These are phyloP conservation scores for Byssochlamys sp. DNA, from an alignment of 2,329 filamentous ascomycete genomes.

Conservation along the genomic window DNA sequence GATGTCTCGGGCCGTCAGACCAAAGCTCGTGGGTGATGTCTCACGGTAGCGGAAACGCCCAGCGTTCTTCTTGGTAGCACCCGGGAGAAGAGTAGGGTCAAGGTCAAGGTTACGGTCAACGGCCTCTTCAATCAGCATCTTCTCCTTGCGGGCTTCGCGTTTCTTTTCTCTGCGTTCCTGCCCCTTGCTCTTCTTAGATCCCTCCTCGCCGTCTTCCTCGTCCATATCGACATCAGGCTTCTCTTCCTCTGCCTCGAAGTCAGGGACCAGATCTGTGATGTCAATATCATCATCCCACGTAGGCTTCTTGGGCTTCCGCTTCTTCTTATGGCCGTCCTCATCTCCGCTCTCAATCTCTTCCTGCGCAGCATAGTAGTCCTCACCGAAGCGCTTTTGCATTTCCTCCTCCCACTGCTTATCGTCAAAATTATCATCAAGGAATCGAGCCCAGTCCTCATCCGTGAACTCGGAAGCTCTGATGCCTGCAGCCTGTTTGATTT, in stretches of 20 bases:
- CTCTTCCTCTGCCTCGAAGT: conserved; percentile 61
- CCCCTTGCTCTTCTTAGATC: conserved; percentile 39
- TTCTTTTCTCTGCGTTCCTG: conserved; percentile 51
- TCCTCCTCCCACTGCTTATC: conserved; percentile 81
- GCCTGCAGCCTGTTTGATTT: conserved; percentile 83
- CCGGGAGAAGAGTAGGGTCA: conserved; percentile 52
- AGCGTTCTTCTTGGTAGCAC: conserved; percentile 43
- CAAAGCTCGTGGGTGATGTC: conserved; percentile 80
- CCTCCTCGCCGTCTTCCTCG: conserved; percentile 21
- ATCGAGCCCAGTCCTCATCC: conserved; percentile 71
- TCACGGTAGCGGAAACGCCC: conserved; percentile 80
- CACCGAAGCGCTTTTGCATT: conserved; percentile 80
- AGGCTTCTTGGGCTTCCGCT: conserved; percentile 65
- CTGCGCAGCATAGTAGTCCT: conserved; percentile 72
- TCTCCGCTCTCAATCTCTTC: conserved; percentile 47
- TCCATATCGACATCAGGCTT: conserved; percentile 45
- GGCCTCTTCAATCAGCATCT: conserved; percentile 72
- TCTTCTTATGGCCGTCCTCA: conserved; percentile 41
- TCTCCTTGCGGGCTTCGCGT: conserved; percentile 68
- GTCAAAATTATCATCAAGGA: conserved; percentile 82
- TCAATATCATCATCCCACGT: conserved; percentile 97
- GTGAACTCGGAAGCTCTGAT: conserved; percentile 56
- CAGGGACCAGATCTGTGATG: conserved; percentile 81
- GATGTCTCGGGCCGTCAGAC: conserved; percentile 81
- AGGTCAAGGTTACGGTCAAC: conserved; percentile 74